Evolutionary conservation across 371 early-diverging fungal species (phyloP), one percentile per base, ranked within the genome.

Genomic region (Coemansia sp.): DNA sequence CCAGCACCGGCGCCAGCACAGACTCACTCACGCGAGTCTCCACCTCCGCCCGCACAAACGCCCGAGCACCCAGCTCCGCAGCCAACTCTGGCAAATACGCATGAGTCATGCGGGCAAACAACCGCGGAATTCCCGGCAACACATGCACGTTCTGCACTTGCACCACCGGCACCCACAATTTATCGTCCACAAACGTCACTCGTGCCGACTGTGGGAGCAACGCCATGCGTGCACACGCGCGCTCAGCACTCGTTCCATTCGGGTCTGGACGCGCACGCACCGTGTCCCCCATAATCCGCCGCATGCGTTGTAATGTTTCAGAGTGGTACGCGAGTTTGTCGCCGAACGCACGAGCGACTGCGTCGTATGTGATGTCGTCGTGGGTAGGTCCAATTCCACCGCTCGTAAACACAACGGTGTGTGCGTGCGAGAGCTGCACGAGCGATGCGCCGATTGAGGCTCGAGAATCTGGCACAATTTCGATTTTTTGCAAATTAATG

Each of bases 311-410:
- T 40, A 88, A 82, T 7, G 92, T 92, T 29, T 68, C 78, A 7
- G 82, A 48, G 59, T 91, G 88, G 59, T 85, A 63, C 32, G 65
- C 72, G 9, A 91, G 73, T 4, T 67, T 54, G 39, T 81, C 66
- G 53, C 78, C 72, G 63, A 85, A 91, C 1, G 92, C 86, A 28
- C 76, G 76, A 4, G 90, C 91, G 9, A 92, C 71, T 2, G 90
- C 83, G 55, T 79, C 71, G 69, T 92, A 91, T 0, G 88, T 90
- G 32, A 91, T 88, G 71, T 90, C 89, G 63, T 89, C 89, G 66
- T 88, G 87, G 0, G 91, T 90, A 1, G 89, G 87, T 59, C 88
- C 90, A 52, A 90, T 89, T 3, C 91, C 91, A 49, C 91, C 91
- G 70, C 85, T 86, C 5, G 91, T 90, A 48, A 90, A 85, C 26